A percentile compares a stretch with the other conserved stretches of the same genome.
Conservation (phyloP, 305 asterid genomes). For the Fraxinus nigra region DNA sequence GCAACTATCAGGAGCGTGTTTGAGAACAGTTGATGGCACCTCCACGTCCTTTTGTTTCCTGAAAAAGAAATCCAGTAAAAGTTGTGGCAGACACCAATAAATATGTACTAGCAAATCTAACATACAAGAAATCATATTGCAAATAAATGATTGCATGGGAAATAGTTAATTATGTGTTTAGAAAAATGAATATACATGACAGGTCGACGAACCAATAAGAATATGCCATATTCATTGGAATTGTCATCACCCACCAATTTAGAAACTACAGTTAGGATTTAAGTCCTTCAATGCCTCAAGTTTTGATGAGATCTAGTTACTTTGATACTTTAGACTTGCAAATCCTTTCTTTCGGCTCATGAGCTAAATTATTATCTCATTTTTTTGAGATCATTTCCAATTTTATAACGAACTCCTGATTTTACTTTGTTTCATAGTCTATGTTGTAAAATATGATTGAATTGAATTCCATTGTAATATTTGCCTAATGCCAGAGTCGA, state of each 20-base stretch:
- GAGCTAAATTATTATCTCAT: not conserved
- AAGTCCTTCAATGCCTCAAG: not conserved
- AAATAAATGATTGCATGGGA: not conserved
- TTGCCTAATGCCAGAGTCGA: not conserved
- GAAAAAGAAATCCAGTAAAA: slow-evolving; percentile 20
- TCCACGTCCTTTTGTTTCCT: slow-evolving; percentile 56
- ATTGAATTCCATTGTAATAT: not conserved
- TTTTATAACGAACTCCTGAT: not conserved
- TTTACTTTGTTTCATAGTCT: not conserved
- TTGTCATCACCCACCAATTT: not conserved
- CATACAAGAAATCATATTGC: slow-evolving; percentile 12
- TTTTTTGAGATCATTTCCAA: not conserved
- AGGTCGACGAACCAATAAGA: not conserved
- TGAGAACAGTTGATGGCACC: slow-evolving; percentile 70
- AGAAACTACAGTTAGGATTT: not conserved
- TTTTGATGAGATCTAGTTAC: not conserved
- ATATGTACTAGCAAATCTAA: slow-evolving; percentile 6
- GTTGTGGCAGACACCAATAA: not conserved
- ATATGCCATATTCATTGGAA: not conserved
- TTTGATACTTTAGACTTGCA: not conserved
- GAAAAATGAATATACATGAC: not conserved
- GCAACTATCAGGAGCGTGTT: slow-evolving; percentile 63
- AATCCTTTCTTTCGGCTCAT: not conserved
- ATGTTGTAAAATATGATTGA: not conserved
- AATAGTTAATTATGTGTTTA: not conserved